Conservation (phyloP, 371 early-diverging fungal genomes). For the Vairimorpha ceranae region DNA sequence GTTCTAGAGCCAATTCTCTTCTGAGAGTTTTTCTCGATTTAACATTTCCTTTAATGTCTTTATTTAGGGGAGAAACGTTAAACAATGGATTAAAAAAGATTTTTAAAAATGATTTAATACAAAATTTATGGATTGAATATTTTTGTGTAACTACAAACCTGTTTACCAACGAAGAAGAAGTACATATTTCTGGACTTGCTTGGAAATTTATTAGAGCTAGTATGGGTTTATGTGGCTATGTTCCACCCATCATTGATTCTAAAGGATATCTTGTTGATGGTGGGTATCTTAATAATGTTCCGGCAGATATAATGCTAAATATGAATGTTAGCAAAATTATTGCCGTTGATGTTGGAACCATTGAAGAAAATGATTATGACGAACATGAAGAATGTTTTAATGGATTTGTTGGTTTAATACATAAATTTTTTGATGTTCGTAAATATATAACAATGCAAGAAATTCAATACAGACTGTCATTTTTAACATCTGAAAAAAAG, state of each 20-base stretch:
- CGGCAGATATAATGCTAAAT: constrained; percentile 79
- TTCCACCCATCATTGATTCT: constrained; percentile 78
- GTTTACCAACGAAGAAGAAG: constrained; percentile 79
- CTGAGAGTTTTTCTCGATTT: constrained; percentile 84
- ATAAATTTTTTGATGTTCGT: constrained; percentile 72
- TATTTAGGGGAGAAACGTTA: constrained; percentile 72
- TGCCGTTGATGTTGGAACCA: constrained; percentile 84
- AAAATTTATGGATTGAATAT: constrained; percentile 92
- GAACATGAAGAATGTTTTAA: constrained; percentile 82
- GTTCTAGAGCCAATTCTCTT: constrained; percentile 70
- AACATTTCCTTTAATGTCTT: constrained; percentile 73
- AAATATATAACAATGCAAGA: constrained; percentile 84
- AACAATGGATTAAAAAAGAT: constrained; percentile 86
- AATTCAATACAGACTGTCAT: constrained; percentile 87
- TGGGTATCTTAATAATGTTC: constrained; percentile 94
- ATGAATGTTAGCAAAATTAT: constrained; percentile 81
- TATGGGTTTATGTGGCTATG: constrained; percentile 83
- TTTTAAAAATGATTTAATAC: constrained; percentile 80
- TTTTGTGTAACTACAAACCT: constrained; percentile 93
- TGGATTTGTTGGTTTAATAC: constrained; percentile 80
- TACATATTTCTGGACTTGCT: constrained; percentile 78
- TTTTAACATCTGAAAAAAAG: constrained; percentile 69
- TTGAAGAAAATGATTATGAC: constrained; percentile 78
- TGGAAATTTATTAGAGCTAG: constrained; percentile 94
- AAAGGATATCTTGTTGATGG: constrained; percentile 93